Evolutionary conservation across 257 asterid genomes (phyloP).

Genomic region (Lantana camara): DNA sequence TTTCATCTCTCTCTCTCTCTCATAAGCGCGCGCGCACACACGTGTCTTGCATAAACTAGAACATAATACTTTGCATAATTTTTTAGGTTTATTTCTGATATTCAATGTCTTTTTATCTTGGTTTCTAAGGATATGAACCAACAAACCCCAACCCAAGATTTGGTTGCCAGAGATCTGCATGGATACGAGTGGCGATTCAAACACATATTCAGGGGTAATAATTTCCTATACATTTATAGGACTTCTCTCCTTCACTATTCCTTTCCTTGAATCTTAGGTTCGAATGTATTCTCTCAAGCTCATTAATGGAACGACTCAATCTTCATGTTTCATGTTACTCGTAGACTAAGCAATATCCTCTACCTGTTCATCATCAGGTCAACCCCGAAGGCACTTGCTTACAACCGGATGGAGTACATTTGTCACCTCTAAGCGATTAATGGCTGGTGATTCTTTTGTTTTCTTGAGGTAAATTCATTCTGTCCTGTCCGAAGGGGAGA

Average conservation of each 20-base stretch:
- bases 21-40: too few relatives aligned
- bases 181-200: constrained; percentile 92
- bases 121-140: constrained; percentile 72
- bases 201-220: constrained; percentile 83
- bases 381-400: constrained; percentile 78
- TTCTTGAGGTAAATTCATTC: constrained; percentile 62
- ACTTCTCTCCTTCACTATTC: constrained; percentile 1
- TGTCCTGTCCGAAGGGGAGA: too few relatives aligned
- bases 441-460: constrained; percentile 61
- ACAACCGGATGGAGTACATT: constrained; percentile 92
- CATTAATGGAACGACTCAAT: too few relatives aligned
- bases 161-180: constrained; percentile 81
- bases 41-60: too few relatives aligned
- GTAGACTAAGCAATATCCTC: not conserved
- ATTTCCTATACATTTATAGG: not conserved
- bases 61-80: not conserved
- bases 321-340: not conserved
- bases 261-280: not conserved
- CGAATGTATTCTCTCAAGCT: too few relatives aligned
- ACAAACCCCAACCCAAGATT: constrained; percentile 79
- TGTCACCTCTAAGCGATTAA: constrained; percentile 77
- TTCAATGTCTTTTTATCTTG: constrained; percentile 18
- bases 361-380: constrained; percentile 48
- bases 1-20: not conserved
- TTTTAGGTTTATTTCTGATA: constrained; percentile 1